phyloP scores from a whole-genome alignment of 2,329 filamentous ascomycete genomes.

The Paecilomyces fulvus region DNA sequence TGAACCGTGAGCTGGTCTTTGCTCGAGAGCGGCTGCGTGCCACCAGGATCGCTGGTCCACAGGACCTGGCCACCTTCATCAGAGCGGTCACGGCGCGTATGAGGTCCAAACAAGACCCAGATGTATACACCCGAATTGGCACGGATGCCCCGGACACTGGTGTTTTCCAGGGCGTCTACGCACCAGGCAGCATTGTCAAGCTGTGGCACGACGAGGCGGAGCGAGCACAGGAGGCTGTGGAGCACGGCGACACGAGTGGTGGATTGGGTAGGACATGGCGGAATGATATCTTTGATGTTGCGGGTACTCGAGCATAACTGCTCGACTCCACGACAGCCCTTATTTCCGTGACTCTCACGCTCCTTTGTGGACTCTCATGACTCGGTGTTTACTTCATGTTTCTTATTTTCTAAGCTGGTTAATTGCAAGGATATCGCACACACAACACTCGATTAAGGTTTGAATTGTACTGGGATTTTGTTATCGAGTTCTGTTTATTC shows the following conservation, averaged over 20 bases:
- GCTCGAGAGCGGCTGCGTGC: conserved; percentile 80
- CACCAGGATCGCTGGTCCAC: conserved; percentile 70
- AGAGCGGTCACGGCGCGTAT: conserved; percentile 72
- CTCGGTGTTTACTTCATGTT: not conserved
- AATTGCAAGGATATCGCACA: not conserved
- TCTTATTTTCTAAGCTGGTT: not conserved
- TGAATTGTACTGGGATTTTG: not conserved
- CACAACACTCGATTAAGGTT: not conserved
- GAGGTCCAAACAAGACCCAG: conserved; percentile 62
- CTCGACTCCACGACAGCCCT: not conserved
- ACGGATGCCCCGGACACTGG: conserved; percentile 53
- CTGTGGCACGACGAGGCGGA: conserved; percentile 76
- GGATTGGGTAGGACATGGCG: conserved; percentile 54
- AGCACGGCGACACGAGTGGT: conserved; percentile 55
- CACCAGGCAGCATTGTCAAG: conserved; percentile 80
- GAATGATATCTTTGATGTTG: conserved; percentile 64
- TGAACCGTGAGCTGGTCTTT: conserved; percentile 80
- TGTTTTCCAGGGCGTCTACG: conserved; percentile 76
- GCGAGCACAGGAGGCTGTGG: conserved; percentile 60
- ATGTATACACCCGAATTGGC: conserved; percentile 66
- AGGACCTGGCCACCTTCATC: conserved; percentile 72
- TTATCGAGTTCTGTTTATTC: not conserved
- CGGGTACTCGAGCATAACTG: not conserved
- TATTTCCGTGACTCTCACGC: not conserved
- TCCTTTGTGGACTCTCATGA: not conserved